Base-by-base conservation (phyloP, 2,329 filamentous ascomycete species). In the Capronia coronata region DNA sequence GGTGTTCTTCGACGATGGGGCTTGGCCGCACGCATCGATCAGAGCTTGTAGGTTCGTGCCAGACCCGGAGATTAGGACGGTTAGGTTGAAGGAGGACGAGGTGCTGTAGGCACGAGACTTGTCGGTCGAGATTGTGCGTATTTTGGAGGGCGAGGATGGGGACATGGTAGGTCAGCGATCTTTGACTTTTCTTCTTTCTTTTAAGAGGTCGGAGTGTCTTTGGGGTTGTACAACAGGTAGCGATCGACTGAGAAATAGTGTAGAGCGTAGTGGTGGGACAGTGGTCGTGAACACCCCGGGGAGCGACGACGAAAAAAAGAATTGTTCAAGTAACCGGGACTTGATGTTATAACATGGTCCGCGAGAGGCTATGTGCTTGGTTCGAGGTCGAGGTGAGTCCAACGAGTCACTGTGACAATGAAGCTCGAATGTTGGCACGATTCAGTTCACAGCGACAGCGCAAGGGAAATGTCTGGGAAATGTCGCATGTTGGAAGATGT, bases 31-130 rank as follows among this genome's bases (percentile, higher is more conserved):
- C 51, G 77, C 77, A 65, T 84, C 78, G 62, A 84, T 83, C 45
- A 94, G 75, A 49, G 86, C 86, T 72, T 91, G 85, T 16, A 90
- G 79, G 65, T 91, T 91, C 32, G 83, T 82, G 60, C 87, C 87
- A 58, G 77, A 82, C 66, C 86, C 84, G 43, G 81, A 85, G 66
- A 83, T 83, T 63, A 87, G 78, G 59, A 87, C 79, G 45, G 82
- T 75, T 59, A 86, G 42, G 40, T 54, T 56, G 49, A 59, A 59
- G n/a, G 42, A 48, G 16, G 49, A 42, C 9, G 56, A 57, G 37
- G 46, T 42, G 27, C 54, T 55, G 42, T 56, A 57, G 14, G 52
- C 40, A 7, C 54, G 49, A 14, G 49, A 43, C 29, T 53, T 54
- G 43, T 59, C 52, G 46, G 56, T 43, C 14, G 38, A 29, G 40